Base-by-base conservation (phyloP, 2,329 filamentous ascomycete genomes). In the Myriosclerotinia curreyana region DNA sequence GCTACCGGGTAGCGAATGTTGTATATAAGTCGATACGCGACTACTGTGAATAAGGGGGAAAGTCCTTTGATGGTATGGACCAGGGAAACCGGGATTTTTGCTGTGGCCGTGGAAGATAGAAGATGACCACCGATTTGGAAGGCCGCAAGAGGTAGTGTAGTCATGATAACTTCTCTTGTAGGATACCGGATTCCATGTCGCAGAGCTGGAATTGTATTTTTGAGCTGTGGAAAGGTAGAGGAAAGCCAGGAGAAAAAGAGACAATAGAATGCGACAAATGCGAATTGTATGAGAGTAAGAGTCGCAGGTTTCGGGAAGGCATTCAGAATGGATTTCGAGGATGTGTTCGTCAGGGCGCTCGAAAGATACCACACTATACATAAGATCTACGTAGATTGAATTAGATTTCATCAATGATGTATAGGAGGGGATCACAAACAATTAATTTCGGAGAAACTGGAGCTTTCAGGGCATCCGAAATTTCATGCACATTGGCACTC, bases 21-120 rank as follows among this genome's bases (percentile, higher is more conserved):
- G 78, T 94, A 96, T 74, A 97, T 82, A 69, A 96, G 77, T 62
- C 95, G 88, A 75, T 99, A 99, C 60, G 95, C 95, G 63, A 96
- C 77, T 50, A 99, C 95, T 0, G 95, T 99, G 76, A 99, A 96
- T 9, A 99, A 81, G 5, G 95, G 95, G 3, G 94, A 98, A 34
- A 99, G 85, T 9, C 95, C 95, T 79, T 99, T 99, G 78, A 99
- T 98, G 0, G 95, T 99, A 77, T 99, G 95, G 4, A 99, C 95
- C 44, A 99, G 83, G 8, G 95, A 98, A 1, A 99, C 95, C 0
- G 95, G 94, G 62, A 99, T 98, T 75, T 92, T 91, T 59, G 92
- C 89, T 40, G 94, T 99, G 36, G 95, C 94, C 69, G 92, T 95
- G 7, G 94, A 96, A 76, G 91, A 96, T 52, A 98, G 81, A 49